A percentile compares a stretch with the other conserved stretches of the same genome.
phyloP scores from a whole-genome alignment of 345 rosid species.

The Geranium brycei region DNA sequence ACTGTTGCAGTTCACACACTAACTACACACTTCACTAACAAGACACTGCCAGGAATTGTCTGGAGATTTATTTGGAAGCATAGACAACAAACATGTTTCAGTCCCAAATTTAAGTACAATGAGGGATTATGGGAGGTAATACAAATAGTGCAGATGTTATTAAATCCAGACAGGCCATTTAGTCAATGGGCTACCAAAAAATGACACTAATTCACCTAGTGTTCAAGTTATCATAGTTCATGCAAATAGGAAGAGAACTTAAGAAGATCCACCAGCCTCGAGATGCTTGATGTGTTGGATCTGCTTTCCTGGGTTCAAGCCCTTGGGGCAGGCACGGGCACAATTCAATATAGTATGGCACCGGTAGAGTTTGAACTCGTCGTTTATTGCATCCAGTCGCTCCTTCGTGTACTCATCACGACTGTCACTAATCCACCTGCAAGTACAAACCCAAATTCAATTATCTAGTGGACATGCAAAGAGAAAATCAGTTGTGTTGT shows the following conservation, averaged over 20 bases:
- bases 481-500: neutral
- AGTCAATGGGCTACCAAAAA: neutral
- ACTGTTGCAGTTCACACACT: neutral
- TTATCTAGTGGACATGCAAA: neutral
- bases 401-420: conserved; percentile 85
- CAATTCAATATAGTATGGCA: conserved; percentile 96
- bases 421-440: conserved; percentile 96
- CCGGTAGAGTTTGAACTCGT: conserved; percentile 87
- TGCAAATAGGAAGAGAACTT: neutral
- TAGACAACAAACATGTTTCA: neutral
- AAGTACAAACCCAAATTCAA: conserved; percentile 8
- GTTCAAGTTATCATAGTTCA: neutral
- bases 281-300: conserved; percentile 72
- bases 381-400: conserved; percentile 69
- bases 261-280: conserved; percentile 13
- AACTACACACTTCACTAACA: neutral
- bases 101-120: neutral
- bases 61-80: neutral
- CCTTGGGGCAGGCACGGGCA: conserved; percentile 95
- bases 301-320: conserved; percentile 92
- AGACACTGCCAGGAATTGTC: neutral
- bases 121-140: neutral
- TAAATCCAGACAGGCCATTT: neutral
- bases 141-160: neutral
- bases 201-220: no score